A percentile compares a stretch with the other conserved stretches of the same genome.
These are phyloP conservation scores for Metschnikowia gruessii DNA, from an alignment of 805 yeast species.

Conservation along the genomic window DNA sequence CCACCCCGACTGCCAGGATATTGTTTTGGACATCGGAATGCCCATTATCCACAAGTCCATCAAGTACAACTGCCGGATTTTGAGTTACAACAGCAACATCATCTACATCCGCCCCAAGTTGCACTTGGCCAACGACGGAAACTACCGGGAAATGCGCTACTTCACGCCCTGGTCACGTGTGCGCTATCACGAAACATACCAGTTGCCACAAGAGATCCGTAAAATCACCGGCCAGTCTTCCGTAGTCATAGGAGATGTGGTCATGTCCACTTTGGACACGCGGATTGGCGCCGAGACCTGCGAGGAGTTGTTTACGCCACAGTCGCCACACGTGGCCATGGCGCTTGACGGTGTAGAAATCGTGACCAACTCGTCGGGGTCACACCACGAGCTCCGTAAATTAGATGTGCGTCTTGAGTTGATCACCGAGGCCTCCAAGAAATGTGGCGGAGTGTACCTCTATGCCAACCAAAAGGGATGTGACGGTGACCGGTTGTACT, in stretches of 20 bases:
- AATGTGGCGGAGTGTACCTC: constrained; percentile 94
- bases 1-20: constrained; percentile 66
- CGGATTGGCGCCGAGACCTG: constrained; percentile 97
- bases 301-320: constrained; percentile 95
- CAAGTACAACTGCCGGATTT: constrained; percentile 85
- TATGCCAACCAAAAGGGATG: constrained; percentile 97
- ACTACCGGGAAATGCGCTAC: constrained; percentile 95
- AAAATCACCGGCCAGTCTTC: constrained; percentile 59
- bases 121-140: constrained; percentile 95
- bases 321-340: constrained; percentile 90
- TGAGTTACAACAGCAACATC: constrained; percentile 76
- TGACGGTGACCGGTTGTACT: constrained; percentile 95
- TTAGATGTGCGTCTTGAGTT: constrained; percentile 79
- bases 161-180: constrained; percentile 93
- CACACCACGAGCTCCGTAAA: constrained; percentile 95
- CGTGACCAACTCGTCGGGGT: constrained; percentile 91
- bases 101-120: constrained; percentile 88
- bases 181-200: constrained; percentile 66
- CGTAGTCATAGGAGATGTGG: constrained; percentile 89
- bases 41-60: constrained; percentile 86
- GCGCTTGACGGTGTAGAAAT: constrained; percentile 97
- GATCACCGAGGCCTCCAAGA: constrained; percentile 88
- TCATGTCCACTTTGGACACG: constrained; percentile 78
- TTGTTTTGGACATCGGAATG: constrained; percentile 89
- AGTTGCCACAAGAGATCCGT: constrained; percentile 69